phyloP scores from a whole-genome alignment of 495 filamentous ascomycete genomes.

The Penicillium robsamsonii region DNA sequence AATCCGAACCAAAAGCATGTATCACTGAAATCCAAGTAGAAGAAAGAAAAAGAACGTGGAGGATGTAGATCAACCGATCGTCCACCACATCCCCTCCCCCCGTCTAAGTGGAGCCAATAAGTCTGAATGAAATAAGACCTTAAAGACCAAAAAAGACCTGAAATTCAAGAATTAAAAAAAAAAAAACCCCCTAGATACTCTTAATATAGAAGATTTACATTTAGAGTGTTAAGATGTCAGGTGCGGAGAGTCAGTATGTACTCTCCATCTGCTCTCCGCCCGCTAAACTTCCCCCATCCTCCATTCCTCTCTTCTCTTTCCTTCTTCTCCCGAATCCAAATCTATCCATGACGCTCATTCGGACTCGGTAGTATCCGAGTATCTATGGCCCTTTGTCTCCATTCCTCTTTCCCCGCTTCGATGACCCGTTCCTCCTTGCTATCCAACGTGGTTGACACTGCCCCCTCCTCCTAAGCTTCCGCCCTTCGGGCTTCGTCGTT shows the following conservation, averaged over 20 bases:
- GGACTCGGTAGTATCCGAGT: constrained; percentile 17
- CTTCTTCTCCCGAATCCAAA: constrained; percentile 16
- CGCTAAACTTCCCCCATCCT: constrained; percentile 4
- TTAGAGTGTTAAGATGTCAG: constrained; percentile 14
- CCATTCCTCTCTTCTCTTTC: constrained; percentile 9
- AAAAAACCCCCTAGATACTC: background rate
- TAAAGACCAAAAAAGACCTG: background rate
- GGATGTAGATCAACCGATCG: constrained; percentile 14
- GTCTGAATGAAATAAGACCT: background rate
- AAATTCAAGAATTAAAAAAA: background rate
- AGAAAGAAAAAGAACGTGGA: constrained; percentile 6
- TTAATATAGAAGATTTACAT: constrained; percentile 2
- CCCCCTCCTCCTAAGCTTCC: constrained; percentile 14
- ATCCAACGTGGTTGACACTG: constrained; percentile 25
- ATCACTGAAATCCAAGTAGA: background rate
- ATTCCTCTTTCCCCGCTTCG: constrained; percentile 39
- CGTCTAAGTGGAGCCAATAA: constrained; percentile 6
- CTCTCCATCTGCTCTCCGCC: constrained; percentile 12
- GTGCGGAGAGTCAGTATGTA: constrained; percentile 12
- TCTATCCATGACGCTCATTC: constrained; percentile 10
- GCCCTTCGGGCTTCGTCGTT: constrained; percentile 31
- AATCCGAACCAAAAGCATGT: constrained; percentile 16
- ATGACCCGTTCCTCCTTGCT: constrained; percentile 39
- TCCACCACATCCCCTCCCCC: constrained; percentile 6
- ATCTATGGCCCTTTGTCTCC: constrained; percentile 13